Evolutionary conservation across 1,139 yeast genomes (phyloP).

Genomic region (Protomyces pachydermus): DNA sequence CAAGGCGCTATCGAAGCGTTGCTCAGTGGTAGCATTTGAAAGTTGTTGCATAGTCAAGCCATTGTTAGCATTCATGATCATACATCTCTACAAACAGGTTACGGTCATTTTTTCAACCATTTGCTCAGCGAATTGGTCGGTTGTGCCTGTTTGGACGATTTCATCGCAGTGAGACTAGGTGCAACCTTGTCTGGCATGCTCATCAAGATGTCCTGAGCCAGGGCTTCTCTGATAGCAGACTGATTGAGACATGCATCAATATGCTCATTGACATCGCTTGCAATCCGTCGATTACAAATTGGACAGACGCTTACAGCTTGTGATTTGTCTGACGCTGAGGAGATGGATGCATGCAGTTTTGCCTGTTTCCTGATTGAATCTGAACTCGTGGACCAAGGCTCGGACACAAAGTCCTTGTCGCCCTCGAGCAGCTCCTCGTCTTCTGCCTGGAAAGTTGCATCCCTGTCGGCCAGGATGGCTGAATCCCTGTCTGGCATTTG

Average conservation of each 20-base stretch:
- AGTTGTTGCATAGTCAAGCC: neutral
- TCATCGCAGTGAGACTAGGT: neutral
- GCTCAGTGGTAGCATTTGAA: conserved; percentile 48
- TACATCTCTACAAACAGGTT: no score
- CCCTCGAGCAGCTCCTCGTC: conserved; percentile 22
- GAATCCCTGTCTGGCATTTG: no score
- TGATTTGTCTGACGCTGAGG: neutral
- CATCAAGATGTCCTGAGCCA: neutral
- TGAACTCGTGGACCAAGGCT: neutral
- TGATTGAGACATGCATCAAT: conserved; percentile 14
- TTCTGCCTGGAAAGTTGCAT: conserved; percentile 13
- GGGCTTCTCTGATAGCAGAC: conserved; percentile 12
- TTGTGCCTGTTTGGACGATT: neutral
- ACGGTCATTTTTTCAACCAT: neutral
- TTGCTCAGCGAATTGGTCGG: neutral
- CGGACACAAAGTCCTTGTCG: neutral
- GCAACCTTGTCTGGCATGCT: neutral
- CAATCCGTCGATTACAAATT: conserved; percentile 9
- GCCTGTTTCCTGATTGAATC: conserved; percentile 13
- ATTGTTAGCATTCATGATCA: neutral
- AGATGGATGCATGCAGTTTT: neutral
- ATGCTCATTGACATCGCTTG: neutral
- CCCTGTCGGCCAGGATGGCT: neutral
- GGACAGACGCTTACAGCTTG: neutral
- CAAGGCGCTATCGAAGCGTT: conserved; percentile 93